Conservation (phyloP, 495 filamentous ascomycete genomes). For the Xylaria bambusicola region DNA sequence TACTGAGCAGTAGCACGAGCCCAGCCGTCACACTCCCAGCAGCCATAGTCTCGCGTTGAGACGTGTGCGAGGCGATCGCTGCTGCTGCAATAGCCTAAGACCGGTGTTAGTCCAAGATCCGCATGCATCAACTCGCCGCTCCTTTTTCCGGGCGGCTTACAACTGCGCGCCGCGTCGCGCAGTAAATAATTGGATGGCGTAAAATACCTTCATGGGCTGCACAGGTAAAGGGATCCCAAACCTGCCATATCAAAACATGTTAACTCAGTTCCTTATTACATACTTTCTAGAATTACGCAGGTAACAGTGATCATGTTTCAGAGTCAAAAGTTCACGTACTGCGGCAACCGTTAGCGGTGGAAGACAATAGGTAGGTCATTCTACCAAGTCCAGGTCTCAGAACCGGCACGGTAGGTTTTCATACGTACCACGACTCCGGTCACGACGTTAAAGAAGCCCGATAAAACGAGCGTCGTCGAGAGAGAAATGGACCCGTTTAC, state of each 20-base stretch:
- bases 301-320: too few relatives aligned
- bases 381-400: too few relatives aligned
- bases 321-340: too few relatives aligned
- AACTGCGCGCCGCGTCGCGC: too few relatives aligned
- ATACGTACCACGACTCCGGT: slow-evolving; percentile 76
- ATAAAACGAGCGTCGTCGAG: slow-evolving; percentile 81
- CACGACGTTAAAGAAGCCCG: slow-evolving; percentile 79
- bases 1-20: slow-evolving; percentile 71
- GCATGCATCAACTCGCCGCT: too few relatives aligned
- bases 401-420: too few relatives aligned
- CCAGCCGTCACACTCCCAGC: slow-evolving; percentile 75
- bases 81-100: slow-evolving; percentile 83
- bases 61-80: slow-evolving; percentile 68
- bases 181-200: background rate
- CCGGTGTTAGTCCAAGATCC: slow-evolving; percentile 19
- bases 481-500: slow-evolving; percentile 74
- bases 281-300: too few relatives aligned
- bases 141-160: too few relatives aligned
- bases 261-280: too few relatives aligned
- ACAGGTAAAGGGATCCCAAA: slow-evolving; percentile 89
- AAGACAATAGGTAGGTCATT: too few relatives aligned
- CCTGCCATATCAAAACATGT: too few relatives aligned
- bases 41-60: slow-evolving; percentile 67
- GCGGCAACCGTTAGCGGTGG: too few relatives aligned
- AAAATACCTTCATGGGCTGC: slow-evolving; percentile 75